Base-by-base conservation (phyloP, 768 basidiomycete species). In the Panaeolus papilionaceus region DNA sequence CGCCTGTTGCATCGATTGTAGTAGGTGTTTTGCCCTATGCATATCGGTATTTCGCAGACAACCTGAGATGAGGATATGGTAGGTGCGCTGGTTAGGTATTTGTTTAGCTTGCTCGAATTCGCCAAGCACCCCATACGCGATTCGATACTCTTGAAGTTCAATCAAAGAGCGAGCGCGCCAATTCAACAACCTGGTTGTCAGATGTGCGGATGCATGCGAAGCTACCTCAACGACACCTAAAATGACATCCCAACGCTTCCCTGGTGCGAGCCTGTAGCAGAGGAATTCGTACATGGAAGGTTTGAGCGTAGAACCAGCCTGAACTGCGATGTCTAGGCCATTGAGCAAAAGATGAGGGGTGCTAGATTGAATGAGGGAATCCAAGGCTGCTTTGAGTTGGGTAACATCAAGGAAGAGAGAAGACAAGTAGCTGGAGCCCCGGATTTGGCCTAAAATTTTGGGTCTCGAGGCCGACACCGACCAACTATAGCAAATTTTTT, bases 31-130 rank as follows among this genome's bases (percentile, higher is more conserved):
- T 61, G 90, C 90, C 45, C 82, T 82, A 66, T 75, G 71, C 54
- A 94, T 75, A 74, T 93, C 84, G 76, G 84, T 81, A 74, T 94
- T 93, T 72, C 86, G 89, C 66, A 94, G 80, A 74, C 89, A 85
- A 38, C 88, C 90, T 11, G 86, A 83, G 12, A 94, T 78, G 44
- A 93, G 81, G 16, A 91, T 81, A 71, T 93, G 90, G 74, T 85
- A 94, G 3, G 92, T 92, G 70, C 87, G 82, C 45, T 86, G 83
- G 58, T 81, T 85, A 18, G 91, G 91, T 11, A 71, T 69, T 38
- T 90, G 69, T 0, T 79, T 73, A 62, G 82, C 78, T 33, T 74
- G 72, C 62, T 79, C 71, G 79, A 90, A 93, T 64, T 89, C 83
- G 33, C 80, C 73, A 51, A 91, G 76, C 2, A 85, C 79, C 45